Evolutionary conservation across 768 basidiomycete genomes (phyloP).

Genomic region (Termitomyces sp.): DNA sequence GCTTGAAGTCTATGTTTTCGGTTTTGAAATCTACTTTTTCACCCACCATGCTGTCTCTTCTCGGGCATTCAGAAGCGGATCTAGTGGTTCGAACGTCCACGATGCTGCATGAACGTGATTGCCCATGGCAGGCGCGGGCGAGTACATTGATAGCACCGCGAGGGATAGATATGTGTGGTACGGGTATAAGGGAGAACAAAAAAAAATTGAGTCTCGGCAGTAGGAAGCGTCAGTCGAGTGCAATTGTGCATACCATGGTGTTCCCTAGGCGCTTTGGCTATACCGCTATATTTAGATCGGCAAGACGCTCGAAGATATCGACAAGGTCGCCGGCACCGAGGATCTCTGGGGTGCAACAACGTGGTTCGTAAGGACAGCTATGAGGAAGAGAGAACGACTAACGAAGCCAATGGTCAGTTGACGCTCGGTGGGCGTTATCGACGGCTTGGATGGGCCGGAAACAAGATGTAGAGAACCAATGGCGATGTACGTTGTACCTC

Average conservation of each 20-base stretch:
- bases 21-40: conserved; percentile 47
- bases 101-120: conserved; percentile 28
- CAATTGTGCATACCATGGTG: conserved; percentile 54
- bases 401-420: conserved; percentile 75
- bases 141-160: conserved; percentile 73
- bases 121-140: conserved; percentile 40
- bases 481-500: conserved; percentile 93
- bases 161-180: conserved; percentile 93
- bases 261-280: conserved; percentile 80
- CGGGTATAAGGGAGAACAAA: conserved; percentile 57
- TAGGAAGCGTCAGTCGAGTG: background rate
- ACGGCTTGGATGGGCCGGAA: conserved; percentile 22
- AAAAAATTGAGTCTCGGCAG: conserved; percentile 1
- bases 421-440: conserved; percentile 38
- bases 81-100: conserved; percentile 60
- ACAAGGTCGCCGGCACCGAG: conserved; percentile 60
- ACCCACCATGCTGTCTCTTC: conserved; percentile 68
- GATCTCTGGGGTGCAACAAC: conserved; percentile 45
- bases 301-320: conserved; percentile 62
- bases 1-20: background rate
- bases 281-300: conserved; percentile 88
- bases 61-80: conserved; percentile 72
- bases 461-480: conserved; percentile 69
- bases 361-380: conserved; percentile 1
- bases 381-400: conserved; percentile 18